Evolutionary conservation across 106 monocot species (phyloP).

Genomic region (Xerophyta viscosa): DNA sequence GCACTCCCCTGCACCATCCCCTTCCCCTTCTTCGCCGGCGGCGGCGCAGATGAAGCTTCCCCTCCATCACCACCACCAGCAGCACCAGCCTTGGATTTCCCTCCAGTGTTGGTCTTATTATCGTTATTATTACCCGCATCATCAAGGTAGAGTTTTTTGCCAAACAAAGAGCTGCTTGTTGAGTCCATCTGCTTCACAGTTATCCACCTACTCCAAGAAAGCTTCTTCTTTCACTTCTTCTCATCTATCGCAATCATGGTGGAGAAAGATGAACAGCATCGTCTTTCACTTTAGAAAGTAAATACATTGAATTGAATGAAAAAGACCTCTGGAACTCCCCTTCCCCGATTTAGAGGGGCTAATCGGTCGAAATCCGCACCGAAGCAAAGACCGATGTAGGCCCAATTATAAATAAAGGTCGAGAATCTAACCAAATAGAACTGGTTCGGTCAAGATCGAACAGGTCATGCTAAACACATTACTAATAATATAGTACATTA

Average conservation of each 20-base stretch:
- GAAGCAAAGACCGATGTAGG: too few species aligned
- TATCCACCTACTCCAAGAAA: not conserved
- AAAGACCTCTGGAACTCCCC: too few species aligned
- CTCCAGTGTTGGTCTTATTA: not conserved
- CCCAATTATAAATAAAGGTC: too few species aligned
- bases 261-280: not conserved
- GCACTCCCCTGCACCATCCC: conserved; percentile 4
- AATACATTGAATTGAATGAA: too few species aligned
- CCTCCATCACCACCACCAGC: not conserved
- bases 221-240: not conserved
- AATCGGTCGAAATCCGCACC: too few species aligned
- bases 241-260: not conserved
- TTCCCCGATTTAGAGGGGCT: too few species aligned
- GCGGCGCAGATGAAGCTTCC: not conserved
- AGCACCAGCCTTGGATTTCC: conserved; percentile 1
- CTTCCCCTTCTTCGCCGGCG: conserved; percentile 21
- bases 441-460: too few species aligned
- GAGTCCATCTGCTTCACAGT: conserved; percentile 16
- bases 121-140: conserved; percentile 8
- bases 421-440: too few species aligned
- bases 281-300: too few species aligned
- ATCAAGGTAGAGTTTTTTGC: conserved; percentile 24
- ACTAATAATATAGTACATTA: too few species aligned
- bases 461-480: too few species aligned
- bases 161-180: conserved; percentile 19